These are phyloP conservation scores for Fonsecaea erecta DNA, from an alignment of 2,329 filamentous ascomycete species.

Conservation along the genomic window DNA sequence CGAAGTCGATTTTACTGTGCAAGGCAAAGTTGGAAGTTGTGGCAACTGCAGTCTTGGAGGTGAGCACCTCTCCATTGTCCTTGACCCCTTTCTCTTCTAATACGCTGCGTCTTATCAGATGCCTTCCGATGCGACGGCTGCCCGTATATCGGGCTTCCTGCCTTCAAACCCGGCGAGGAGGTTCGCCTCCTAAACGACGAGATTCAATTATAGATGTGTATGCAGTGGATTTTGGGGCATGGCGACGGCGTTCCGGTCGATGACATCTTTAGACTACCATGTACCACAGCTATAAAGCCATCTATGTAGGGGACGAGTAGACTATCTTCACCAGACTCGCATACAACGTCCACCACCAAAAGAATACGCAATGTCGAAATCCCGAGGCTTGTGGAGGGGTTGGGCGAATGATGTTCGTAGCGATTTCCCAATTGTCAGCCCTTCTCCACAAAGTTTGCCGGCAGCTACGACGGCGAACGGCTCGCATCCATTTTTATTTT, in stretches of 20 bases:
- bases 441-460: slow-evolving; percentile 1
- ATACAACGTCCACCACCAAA: neutral
- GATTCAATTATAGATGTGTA: slow-evolving; percentile 67
- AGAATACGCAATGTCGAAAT: neutral
- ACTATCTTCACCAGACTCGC: neutral
- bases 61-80: slow-evolving; percentile 11
- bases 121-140: slow-evolving; percentile 64
- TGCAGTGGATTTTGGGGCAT: slow-evolving; percentile 12
- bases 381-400: neutral
- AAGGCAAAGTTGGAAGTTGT: slow-evolving; percentile 94
- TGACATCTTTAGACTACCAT: neutral
- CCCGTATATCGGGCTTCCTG: slow-evolving; percentile 88
- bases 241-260: slow-evolving; percentile 27
- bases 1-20: slow-evolving; percentile 95
- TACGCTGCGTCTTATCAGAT: slow-evolving; percentile 22
- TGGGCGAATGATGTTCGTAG: slow-evolving; percentile 1
- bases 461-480: neutral
- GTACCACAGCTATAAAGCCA: neutral
- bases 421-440: neutral
- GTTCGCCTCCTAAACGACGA: slow-evolving; percentile 82
- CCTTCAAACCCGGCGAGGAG: slow-evolving; percentile 97
- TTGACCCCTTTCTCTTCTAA: neutral
- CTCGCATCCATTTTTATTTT: slow-evolving; percentile 9
- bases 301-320: neutral
- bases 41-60: slow-evolving; percentile 85